Percentiles rank a stretch among this genome's conserved stretches.
Conservation (phyloP, 345 rosid species). For the Odontarrhena argentea region DNA sequence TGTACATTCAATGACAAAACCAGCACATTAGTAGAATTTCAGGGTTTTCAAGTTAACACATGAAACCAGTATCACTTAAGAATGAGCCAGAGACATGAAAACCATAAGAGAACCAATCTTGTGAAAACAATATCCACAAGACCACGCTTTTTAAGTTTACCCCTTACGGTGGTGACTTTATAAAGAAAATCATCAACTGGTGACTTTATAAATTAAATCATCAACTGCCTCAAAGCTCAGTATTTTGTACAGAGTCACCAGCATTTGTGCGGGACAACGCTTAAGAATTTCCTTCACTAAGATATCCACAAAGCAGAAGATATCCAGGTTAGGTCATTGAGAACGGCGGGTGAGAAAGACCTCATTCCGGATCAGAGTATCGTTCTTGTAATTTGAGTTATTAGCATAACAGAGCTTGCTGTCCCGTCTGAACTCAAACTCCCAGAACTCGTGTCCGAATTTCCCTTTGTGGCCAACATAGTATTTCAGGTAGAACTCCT, state of each 20-base stretch:
- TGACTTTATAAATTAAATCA: constrained; percentile 84
- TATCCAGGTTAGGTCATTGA: constrained; percentile 25
- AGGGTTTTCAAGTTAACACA: too few relatives aligned
- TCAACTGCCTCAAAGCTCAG: constrained; percentile 73
- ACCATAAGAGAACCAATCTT: too few relatives aligned
- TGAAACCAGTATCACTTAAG: too few relatives aligned
- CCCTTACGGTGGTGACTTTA: constrained; percentile 85
- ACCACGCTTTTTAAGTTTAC: constrained; percentile 96
- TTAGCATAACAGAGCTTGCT: constrained; percentile 99
- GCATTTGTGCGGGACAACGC: constrained; percentile 60
- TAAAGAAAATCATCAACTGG: too few relatives aligned
- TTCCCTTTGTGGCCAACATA: constrained; percentile 99
- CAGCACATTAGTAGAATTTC: too few relatives aligned
- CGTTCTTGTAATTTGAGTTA: constrained; percentile 99
- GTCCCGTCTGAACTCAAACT: constrained; percentile 95
- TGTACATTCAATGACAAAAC: too few relatives aligned
- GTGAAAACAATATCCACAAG: constrained; percentile 79
- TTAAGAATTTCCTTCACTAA: constrained; percentile 91
- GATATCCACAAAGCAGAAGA: constrained; percentile 27
- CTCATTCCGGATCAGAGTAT: constrained; percentile 97
- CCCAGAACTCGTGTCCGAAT: constrained; percentile 97
- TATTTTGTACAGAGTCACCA: constrained; percentile 82
- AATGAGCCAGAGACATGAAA: too few relatives aligned
- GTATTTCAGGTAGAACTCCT: constrained; percentile 87
- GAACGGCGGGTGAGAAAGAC: constrained; percentile 90